A percentile compares a stretch with the other conserved stretches of the same genome.
These are phyloP conservation scores for Hapsidospora chrysogenum DNA, from an alignment of 495 filamentous ascomycete species.

Conservation along the genomic window DNA sequence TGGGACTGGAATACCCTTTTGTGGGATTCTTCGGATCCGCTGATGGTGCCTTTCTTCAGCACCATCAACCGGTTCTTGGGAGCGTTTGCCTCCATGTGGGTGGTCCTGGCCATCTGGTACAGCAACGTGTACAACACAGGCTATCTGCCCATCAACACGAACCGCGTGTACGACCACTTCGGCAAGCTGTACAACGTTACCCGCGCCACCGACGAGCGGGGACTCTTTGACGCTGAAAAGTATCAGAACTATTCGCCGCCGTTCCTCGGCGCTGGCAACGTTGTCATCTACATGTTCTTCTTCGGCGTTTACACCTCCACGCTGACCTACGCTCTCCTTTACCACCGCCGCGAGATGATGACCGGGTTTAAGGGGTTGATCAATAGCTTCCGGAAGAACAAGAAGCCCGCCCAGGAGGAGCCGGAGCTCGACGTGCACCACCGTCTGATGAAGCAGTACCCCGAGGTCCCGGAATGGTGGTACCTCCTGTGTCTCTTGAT, in stretches of 20 bases:
- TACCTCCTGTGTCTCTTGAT: slow-evolving; percentile 12
- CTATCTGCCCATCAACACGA: slow-evolving; percentile 20
- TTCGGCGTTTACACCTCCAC: slow-evolving; percentile 21
- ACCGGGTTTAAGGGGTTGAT: slow-evolving; percentile 16
- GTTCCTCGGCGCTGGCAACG: slow-evolving; percentile 15
- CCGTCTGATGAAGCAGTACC: slow-evolving; percentile 17
- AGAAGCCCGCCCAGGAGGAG: slow-evolving; percentile 4
- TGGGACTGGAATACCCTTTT: slow-evolving; percentile 20
- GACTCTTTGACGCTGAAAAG: slow-evolving; percentile 14
- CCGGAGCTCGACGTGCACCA: slow-evolving; percentile 19
- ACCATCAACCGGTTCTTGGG: slow-evolving; percentile 20
- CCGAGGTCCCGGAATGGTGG: slow-evolving; percentile 22
- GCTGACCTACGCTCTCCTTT: slow-evolving; percentile 14
- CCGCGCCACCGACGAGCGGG: slow-evolving; percentile 11
- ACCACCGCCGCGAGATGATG: slow-evolving; percentile 19
- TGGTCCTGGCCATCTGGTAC: slow-evolving; percentile 18
- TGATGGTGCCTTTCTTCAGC: slow-evolving; percentile 22
- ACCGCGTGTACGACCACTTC: slow-evolving; percentile 17
- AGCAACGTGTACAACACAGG: slow-evolving; percentile 16
- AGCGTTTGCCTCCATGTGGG: slow-evolving; percentile 7
- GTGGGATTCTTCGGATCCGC: slow-evolving; percentile 13
- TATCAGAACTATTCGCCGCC: slow-evolving; percentile 21
- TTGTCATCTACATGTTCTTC: slow-evolving; percentile 17
- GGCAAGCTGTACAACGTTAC: slow-evolving; percentile 16
- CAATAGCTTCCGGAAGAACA: slow-evolving; percentile 12